These are phyloP conservation scores for Protostelium mycophagum DNA, from an alignment of 78 protist genomes.

Conservation along the genomic window DNA sequence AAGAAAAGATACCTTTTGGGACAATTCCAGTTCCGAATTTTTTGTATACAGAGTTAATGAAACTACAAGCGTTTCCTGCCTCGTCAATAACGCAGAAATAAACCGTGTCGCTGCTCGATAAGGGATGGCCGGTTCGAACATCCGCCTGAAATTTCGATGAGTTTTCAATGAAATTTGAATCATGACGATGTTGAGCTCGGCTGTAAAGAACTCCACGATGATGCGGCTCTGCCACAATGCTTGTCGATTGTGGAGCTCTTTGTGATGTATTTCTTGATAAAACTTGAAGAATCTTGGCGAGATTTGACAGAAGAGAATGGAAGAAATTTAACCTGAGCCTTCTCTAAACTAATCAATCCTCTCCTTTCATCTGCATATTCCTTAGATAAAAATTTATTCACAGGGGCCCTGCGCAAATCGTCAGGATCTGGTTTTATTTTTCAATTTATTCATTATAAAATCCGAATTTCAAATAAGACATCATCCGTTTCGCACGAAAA, in stretches of 20 bases:
- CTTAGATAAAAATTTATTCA: constrained; percentile 43
- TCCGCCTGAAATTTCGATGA: not conserved
- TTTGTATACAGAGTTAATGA: constrained; percentile 33
- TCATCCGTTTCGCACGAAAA: too few relatives aligned
- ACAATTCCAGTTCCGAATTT: not conserved
- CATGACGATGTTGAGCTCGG: not conserved
- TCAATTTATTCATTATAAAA: too few relatives aligned
- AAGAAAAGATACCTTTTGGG: not conserved
- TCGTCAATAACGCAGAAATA: constrained; percentile 63
- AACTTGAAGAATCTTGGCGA: too few relatives aligned
- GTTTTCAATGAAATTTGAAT: constrained; percentile 2
- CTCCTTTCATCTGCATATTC: constrained; percentile 38
- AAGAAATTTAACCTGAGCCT: constrained; percentile 14
- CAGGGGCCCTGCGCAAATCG: constrained; percentile 15
- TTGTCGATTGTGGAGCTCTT: too few relatives aligned
- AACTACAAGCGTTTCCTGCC: constrained; percentile 75
- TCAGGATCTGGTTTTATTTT: too few relatives aligned
- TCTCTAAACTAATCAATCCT: not conserved
- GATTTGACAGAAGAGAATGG: too few relatives aligned
- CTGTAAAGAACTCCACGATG: not conserved
- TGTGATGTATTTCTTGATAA: too few relatives aligned
- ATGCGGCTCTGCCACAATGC: too few relatives aligned
- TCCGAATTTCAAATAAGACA: too few relatives aligned
- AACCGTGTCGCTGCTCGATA: constrained; percentile 41
- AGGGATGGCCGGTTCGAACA: constrained; percentile 40